These are phyloP conservation scores for Trametes maxima DNA, from an alignment of 768 basidiomycete species.

Conservation along the genomic window DNA sequence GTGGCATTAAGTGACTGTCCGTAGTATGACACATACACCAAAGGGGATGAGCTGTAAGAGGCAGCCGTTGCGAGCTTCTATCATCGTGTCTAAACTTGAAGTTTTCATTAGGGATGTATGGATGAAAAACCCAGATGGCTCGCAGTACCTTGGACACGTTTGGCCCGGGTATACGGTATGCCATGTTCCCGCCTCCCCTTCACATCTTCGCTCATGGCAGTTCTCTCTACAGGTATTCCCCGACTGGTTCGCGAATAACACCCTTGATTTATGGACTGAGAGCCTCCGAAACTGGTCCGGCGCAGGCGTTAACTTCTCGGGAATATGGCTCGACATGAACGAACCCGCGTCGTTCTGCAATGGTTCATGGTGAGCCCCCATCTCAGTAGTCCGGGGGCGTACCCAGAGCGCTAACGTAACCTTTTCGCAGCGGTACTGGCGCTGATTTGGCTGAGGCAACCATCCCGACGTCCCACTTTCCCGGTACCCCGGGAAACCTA, in stretches of 20 bases:
- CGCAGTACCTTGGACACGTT: conserved; percentile 72
- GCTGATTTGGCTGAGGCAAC: conserved; percentile 55
- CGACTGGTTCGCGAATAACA: conserved; percentile 60
- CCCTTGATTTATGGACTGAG: conserved; percentile 62
- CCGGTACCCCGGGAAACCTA: conserved; percentile 55
- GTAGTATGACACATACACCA: conserved; percentile 68
- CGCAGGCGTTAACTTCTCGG: conserved; percentile 58
- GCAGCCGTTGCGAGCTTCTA: conserved; percentile 34
- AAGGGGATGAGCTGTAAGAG: conserved; percentile 66
- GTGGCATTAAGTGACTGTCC: neutral
- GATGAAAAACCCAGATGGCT: conserved; percentile 74
- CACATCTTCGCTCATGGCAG: no score
- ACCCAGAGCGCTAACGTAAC: neutral
- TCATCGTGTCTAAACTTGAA: conserved; percentile 69
- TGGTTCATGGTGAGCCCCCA: conserved; percentile 50
- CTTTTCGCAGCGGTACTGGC: conserved; percentile 51
- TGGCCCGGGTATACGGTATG: conserved; percentile 76
- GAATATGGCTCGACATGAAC: conserved; percentile 75
- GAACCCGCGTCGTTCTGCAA: conserved; percentile 65
- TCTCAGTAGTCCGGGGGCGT: neutral
- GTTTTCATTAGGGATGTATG: conserved; percentile 75
- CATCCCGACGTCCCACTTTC: conserved; percentile 54
- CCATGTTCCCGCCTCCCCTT: no score
- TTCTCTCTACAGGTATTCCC: conserved; percentile 64
- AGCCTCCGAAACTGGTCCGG: conserved; percentile 57